Evolutionary conservation across 2,329 filamentous ascomycete species (phyloP), one percentile per base, ranked within the genome.

Genomic region (Pyrenophora seminiperda): DNA sequence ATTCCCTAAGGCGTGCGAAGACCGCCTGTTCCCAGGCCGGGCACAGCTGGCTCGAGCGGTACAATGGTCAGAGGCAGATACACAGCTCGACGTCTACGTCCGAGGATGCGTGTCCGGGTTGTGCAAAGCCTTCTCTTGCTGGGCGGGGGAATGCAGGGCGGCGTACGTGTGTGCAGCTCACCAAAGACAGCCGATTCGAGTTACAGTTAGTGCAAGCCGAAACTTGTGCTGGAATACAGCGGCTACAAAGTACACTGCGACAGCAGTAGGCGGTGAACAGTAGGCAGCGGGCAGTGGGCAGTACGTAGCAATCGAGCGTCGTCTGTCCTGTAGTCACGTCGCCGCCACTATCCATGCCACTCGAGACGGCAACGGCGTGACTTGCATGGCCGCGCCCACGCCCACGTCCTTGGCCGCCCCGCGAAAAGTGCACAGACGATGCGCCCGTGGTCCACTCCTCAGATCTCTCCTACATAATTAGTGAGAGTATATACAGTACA

Each of bases 1-100:
- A 74, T 74, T 67, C 70, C 70, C 70, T 72, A 52, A 50, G 49
- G 53, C 53, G 53, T 53, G 31, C 59, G 58, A 57, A 59, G 24
- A 27, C 9, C 58, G 67, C 66, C 66, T 59, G 58, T 49, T 54
- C 49, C 53, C 60, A 56, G 63, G 65, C 61, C 46, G 44, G 48
- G 32, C 24, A 27, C 24, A 27, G 24, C 24, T 27, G 24, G 24
- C 10, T 27, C 24, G 13, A 27, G 9, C 24, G 24, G 24, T 27
- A 13, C 24, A 27, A 27, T 27, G 24, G 24, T 27, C 24, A 27
- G 24, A 11, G 24, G 24, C 24, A 41, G 37, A 42, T 47, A 49
- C 51, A 43, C 45, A 31, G 34, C 27, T 39, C 14, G 33, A 40
- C 33, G 41, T 45, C 41, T 50, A 47, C 47, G 37, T 31, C 51